phyloP scores from a whole-genome alignment of 169 alveolate genomes.

The Plasmodium chabaudi region DNA sequence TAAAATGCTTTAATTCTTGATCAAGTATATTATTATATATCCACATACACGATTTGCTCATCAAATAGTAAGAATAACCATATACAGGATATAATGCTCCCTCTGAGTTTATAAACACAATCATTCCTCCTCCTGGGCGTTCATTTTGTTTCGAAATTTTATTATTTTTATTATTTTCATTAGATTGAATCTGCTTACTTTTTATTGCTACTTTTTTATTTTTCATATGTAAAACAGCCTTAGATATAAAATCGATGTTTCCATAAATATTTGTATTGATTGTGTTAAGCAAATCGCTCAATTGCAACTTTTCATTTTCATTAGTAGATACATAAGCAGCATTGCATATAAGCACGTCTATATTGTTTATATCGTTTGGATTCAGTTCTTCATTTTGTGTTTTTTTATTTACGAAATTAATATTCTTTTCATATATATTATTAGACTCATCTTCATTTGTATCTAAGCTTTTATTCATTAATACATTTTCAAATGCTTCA shows the following conservation, averaged over 20 bases:
- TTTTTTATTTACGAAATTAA: not conserved
- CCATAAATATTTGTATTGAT: conserved; percentile 58
- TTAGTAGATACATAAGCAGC: conserved; percentile 67
- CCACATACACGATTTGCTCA: conserved; percentile 73
- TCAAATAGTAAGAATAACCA: conserved; percentile 58
- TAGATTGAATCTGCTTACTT: too few species aligned
- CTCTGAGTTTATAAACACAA: conserved; percentile 57
- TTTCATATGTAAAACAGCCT: conserved; percentile 26
- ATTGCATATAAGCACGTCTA: conserved; percentile 70
- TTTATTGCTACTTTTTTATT: conserved; percentile 3
- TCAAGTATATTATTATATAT: conserved; percentile 50
- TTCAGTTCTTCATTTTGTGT: conserved; percentile 1
- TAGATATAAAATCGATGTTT: conserved; percentile 51
- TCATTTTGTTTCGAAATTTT: too few species aligned
- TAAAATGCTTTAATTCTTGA: conserved; percentile 51
- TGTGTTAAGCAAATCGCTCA: conserved; percentile 56
- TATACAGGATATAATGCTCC: conserved; percentile 66
- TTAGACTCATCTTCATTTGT: conserved; percentile 8
- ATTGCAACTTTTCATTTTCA: conserved; percentile 34
- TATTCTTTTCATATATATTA: not conserved
- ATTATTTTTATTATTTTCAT: too few species aligned
- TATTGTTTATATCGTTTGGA: conserved; percentile 1
- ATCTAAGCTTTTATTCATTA: conserved; percentile 37
- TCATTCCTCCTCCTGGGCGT: conserved; percentile 10
- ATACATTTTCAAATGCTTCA: conserved; percentile 46